phyloP scores from a whole-genome alignment of 495 filamentous ascomycete genomes.

The Trichoderma orchidacearum region DNA sequence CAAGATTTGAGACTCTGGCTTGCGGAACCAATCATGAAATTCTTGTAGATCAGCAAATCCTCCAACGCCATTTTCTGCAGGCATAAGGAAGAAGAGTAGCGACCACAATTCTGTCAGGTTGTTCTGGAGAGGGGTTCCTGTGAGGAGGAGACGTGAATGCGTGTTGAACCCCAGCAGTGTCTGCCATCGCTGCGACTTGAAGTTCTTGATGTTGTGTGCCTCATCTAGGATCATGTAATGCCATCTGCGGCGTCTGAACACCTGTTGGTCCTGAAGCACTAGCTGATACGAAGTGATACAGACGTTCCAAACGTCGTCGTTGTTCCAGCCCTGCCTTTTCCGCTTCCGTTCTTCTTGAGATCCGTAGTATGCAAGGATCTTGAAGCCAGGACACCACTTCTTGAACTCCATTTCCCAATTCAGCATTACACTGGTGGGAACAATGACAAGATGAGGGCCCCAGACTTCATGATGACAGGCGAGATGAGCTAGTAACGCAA shows the following conservation, averaged over 20 bases:
- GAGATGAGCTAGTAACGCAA: constrained; percentile 84
- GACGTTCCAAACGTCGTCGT: constrained; percentile 88
- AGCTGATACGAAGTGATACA: constrained; percentile 95
- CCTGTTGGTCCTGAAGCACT: constrained; percentile 81
- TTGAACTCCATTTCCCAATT: constrained; percentile 99
- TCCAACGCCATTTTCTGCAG: constrained; percentile 70
- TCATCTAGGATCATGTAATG: constrained; percentile 98
- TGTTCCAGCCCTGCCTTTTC: constrained; percentile 83
- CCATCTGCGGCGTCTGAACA: constrained; percentile 89
- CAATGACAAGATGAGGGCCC: constrained; percentile 93
- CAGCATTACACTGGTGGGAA: constrained; percentile 95
- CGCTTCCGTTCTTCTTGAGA: constrained; percentile 79
- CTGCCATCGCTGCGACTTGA: constrained; percentile 94
- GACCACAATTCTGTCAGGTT: constrained; percentile 97
- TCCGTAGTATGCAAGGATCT: constrained; percentile 94
- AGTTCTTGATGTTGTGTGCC: constrained; percentile 99
- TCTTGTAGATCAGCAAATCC: constrained; percentile 84
- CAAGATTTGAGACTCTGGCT: constrained; percentile 86
- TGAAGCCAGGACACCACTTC: constrained; percentile 97
- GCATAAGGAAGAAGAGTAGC: constrained; percentile 89
- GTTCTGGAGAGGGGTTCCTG: constrained; percentile 94
- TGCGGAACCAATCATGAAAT: constrained; percentile 86
- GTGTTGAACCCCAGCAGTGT: constrained; percentile 85
- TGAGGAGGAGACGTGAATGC: constrained; percentile 72
- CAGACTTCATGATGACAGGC: constrained; percentile 84